Conservation (phyloP, 805 yeast species). For the Sugiyamaella chiloensis region DNA sequence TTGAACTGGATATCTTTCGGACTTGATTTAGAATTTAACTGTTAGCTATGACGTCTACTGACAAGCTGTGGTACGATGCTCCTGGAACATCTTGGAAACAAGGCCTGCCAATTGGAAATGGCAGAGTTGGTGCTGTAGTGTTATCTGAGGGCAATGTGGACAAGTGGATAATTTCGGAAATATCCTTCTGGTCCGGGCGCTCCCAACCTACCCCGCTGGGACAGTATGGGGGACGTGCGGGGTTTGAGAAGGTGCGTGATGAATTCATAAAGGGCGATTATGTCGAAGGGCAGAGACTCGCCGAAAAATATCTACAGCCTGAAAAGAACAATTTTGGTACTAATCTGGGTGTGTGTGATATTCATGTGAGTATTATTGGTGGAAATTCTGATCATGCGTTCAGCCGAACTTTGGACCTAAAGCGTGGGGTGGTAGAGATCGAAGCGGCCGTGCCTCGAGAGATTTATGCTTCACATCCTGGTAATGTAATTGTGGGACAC, state of each 20-base stretch:
- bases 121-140: conserved; percentile 14
- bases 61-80: conserved; percentile 10
- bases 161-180: conserved; percentile 7
- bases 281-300: conserved; percentile 1
- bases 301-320: conserved; percentile 13
- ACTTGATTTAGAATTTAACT: too few species aligned
- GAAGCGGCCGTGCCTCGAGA: background rate
- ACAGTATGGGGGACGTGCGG: conserved; percentile 10
- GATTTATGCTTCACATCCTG: conserved; percentile 6
- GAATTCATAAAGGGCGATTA: conserved; percentile 4
- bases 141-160: conserved; percentile 4
- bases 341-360: conserved; percentile 11
- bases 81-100: conserved; percentile 12
- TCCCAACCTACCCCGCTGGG: conserved; percentile 4
- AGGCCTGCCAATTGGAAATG: conserved; percentile 15
- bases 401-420: background rate
- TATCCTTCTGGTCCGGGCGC: conserved; percentile 14
- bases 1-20: too few species aligned
- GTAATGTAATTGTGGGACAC: background rate
- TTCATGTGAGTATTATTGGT: background rate
- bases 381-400: background rate
- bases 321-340: conserved; percentile 13
- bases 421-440: background rate
- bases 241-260: background rate
- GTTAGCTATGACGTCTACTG: too few species aligned